A percentile compares a stretch with the other conserved stretches of the same genome.
phyloP scores from a whole-genome alignment of 768 basidiomycete species.

The Panus rudis region DNA sequence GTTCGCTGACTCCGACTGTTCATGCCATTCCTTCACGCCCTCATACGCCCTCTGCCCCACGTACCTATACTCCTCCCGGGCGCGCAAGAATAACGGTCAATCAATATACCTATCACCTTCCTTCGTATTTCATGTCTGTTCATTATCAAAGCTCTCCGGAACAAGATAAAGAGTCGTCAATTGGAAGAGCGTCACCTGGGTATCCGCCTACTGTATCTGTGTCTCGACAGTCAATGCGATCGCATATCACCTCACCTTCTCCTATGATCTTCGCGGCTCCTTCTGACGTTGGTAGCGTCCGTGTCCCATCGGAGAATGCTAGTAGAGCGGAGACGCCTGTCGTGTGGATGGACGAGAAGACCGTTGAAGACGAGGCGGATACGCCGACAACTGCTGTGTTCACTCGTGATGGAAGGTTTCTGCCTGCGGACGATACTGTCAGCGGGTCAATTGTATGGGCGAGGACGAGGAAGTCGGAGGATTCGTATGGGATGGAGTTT shows the following conservation, averaged over 20 bases:
- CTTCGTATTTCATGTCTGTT: neutral
- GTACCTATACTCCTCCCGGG: neutral
- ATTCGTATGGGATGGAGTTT: neutral
- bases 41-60: neutral
- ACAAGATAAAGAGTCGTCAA: too few species aligned
- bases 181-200: too few species aligned
- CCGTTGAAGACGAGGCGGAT: conserved; percentile 15
- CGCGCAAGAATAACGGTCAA: neutral
- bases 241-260: conserved; percentile 15
- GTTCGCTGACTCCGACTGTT: neutral
- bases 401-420: conserved; percentile 9
- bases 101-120: neutral
- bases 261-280: conserved; percentile 19
- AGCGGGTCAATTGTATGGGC: conserved; percentile 17
- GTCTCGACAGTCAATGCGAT: too few species aligned
- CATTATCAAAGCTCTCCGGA: too few species aligned
- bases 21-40: neutral
- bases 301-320: conserved; percentile 4
- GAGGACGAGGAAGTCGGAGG: conserved; percentile 9
- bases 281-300: conserved; percentile 2
- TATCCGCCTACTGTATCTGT: too few species aligned
- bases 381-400: conserved; percentile 2
- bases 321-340: conserved; percentile 3
- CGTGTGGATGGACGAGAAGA: too few species aligned
- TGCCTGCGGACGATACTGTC: conserved; percentile 11